Conservation (phyloP, 768 basidiomycete species). For the Termitomyces sp. region DNA sequence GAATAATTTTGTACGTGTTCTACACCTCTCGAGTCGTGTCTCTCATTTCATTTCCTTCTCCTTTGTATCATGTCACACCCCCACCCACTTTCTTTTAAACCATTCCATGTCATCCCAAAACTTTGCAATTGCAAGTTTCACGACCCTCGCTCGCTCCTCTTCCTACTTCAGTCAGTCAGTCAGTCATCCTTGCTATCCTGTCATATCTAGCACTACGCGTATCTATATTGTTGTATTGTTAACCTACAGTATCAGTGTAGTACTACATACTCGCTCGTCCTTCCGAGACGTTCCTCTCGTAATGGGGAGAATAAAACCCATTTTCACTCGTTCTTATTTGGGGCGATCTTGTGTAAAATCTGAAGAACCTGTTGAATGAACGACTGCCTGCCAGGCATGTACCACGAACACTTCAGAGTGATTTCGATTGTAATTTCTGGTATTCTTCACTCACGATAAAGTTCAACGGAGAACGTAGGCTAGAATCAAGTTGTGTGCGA, state of each 20-base stretch:
- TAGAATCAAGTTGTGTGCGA: slow-evolving; percentile 63
- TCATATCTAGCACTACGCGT: slow-evolving; percentile 18
- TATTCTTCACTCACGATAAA: slow-evolving; percentile 60
- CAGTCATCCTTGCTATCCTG: slow-evolving; percentile 6
- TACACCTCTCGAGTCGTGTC: background rate
- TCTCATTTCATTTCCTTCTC: slow-evolving; percentile 5
- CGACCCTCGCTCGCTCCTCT: background rate
- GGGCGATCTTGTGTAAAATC: slow-evolving; percentile 4
- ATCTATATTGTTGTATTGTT: slow-evolving; percentile 19
- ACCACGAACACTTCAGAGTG: slow-evolving; percentile 65
- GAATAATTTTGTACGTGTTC: slow-evolving; percentile 1
- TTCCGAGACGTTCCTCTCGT: background rate
- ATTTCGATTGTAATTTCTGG: slow-evolving; percentile 58
- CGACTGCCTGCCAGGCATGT: slow-evolving; percentile 35
- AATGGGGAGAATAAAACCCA: slow-evolving; percentile 10
- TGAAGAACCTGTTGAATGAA: too few relatives aligned
- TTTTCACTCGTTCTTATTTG: slow-evolving; percentile 11
- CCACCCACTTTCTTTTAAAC: background rate
- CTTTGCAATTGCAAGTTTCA: background rate
- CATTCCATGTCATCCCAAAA: background rate
- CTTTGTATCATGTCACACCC: slow-evolving; percentile 1
- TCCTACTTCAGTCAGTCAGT: background rate
- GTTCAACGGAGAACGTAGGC: slow-evolving; percentile 62
- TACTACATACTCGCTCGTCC: slow-evolving; percentile 6
- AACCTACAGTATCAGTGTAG: slow-evolving; percentile 16